Conservation (phyloP, 73 alveolate genomes). For the Paramecium sexaurelia region DNA sequence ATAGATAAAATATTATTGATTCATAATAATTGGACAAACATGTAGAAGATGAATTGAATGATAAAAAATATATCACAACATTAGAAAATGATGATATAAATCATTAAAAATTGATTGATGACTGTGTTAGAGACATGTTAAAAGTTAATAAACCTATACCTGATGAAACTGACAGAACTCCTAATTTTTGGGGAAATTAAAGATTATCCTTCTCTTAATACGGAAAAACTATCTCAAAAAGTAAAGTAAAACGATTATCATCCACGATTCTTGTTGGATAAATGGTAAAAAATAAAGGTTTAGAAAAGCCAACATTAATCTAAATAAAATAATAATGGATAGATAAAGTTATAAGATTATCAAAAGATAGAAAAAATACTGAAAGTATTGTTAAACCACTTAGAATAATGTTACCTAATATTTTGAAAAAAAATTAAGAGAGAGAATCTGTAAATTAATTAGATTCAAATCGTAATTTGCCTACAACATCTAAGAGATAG, state of each 20-base stretch:
- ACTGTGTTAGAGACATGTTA: constrained; percentile 40
- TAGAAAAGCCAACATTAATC: neutral
- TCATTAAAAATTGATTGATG: constrained; percentile 10
- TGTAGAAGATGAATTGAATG: neutral
- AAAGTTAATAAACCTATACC: neutral
- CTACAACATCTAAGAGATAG: neutral
- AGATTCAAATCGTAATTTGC: neutral
- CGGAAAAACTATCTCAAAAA: neutral
- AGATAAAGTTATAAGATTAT: neutral
- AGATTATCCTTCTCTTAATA: neutral
- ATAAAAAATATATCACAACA: neutral
- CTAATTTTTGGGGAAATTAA: neutral
- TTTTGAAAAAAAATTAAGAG: neutral
- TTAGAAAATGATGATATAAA: neutral
- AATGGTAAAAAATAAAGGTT: constrained; percentile 44
- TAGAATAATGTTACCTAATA: neutral
- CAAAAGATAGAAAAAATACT: neutral
- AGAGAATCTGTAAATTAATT: neutral
- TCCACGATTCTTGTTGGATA: neutral
- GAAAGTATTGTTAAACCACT: neutral
- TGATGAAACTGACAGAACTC: constrained; percentile 11
- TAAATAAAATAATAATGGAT: neutral
- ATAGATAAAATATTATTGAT: neutral
- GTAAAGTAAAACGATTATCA: neutral
- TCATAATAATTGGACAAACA: neutral